Evolutionary conservation across 2,329 filamentous ascomycete species (phyloP).

Genomic region (Aspergillus pseudoviridinutans): DNA sequence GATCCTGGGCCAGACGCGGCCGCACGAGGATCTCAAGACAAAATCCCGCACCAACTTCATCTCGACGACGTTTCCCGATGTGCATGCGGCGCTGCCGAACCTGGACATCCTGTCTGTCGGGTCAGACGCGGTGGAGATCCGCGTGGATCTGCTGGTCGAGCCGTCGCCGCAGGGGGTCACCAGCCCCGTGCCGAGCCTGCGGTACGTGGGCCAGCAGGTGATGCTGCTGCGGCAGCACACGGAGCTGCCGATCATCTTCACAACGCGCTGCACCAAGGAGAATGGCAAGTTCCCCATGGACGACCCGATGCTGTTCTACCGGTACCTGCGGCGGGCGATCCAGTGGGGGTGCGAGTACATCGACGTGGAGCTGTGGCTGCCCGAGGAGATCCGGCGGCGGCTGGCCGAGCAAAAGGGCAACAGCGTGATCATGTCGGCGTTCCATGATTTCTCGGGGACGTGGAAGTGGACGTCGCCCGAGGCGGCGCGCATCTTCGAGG

Average conservation of each 20-base stretch:
- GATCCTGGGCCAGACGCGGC: slow-evolving; percentile 72
- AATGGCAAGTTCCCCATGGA: slow-evolving; percentile 85
- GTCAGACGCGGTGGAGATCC: slow-evolving; percentile 78
- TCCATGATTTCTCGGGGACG: slow-evolving; percentile 79
- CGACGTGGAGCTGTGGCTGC: slow-evolving; percentile 83
- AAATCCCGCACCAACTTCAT: slow-evolving; percentile 80
- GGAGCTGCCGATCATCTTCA: slow-evolving; percentile 87
- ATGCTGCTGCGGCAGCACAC: slow-evolving; percentile 80
- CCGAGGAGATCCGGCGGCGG: slow-evolving; percentile 66
- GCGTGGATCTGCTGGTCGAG: slow-evolving; percentile 77
- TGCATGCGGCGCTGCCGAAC: slow-evolving; percentile 76
- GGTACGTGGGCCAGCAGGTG: slow-evolving; percentile 81
- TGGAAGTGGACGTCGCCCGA: slow-evolving; percentile 78
- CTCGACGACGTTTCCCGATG: slow-evolving; percentile 83
- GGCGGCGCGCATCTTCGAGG: slow-evolving; percentile 67
- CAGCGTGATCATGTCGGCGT: slow-evolving; percentile 86
- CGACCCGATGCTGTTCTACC: slow-evolving; percentile 68
- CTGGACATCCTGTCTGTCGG: slow-evolving; percentile 84
- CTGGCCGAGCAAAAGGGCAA: slow-evolving; percentile 69
- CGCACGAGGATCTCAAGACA: slow-evolving; percentile 65
- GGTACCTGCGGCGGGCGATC: slow-evolving; percentile 77
- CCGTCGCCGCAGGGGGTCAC: slow-evolving; percentile 56
- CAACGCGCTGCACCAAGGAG: slow-evolving; percentile 74
- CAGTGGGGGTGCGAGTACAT: slow-evolving; percentile 90
- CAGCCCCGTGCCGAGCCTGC: slow-evolving; percentile 67